A percentile compares a stretch with the other conserved stretches of the same genome.
These are phyloP conservation scores for Escallonia herrerae DNA, from an alignment of 129 eudicot species.

Conservation along the genomic window DNA sequence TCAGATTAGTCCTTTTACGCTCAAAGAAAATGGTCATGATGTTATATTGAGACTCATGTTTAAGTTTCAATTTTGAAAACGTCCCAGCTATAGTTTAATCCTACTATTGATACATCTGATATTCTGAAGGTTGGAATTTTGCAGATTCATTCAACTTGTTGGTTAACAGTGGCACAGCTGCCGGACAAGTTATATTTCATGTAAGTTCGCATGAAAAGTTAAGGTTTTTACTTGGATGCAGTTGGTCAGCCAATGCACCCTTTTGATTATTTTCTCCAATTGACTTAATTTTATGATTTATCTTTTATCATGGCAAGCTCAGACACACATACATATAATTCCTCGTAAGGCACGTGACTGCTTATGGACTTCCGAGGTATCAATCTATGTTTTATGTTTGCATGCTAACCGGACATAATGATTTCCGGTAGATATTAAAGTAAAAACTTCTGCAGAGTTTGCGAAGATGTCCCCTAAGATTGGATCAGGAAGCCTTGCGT, in stretches of 20 bases:
- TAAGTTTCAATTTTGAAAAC: too few relatives aligned
- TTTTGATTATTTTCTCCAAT: too few relatives aligned
- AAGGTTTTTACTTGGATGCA: neutral
- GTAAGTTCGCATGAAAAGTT: slow-evolving; percentile 38
- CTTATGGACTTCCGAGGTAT: slow-evolving; percentile 96
- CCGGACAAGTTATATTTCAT: slow-evolving; percentile 95
- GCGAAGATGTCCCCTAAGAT: slow-evolving; percentile 56
- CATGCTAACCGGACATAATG: too few relatives aligned
- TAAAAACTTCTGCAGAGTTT: slow-evolving; percentile 46
- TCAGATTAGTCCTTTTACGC: too few relatives aligned
- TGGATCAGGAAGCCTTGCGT: slow-evolving; percentile 55
- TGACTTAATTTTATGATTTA: neutral
- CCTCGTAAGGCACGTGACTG: slow-evolving; percentile 87
- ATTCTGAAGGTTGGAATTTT: neutral
- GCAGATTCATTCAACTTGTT: slow-evolving; percentile 92
- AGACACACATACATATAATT: slow-evolving; percentile 94
- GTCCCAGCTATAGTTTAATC: neutral
- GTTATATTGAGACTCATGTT: too few relatives aligned
- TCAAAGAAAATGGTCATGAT: too few relatives aligned
- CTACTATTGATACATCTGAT: neutral
- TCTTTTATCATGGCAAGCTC: slow-evolving; percentile 20
- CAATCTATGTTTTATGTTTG: neutral
- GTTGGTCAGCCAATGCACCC: too few relatives aligned
- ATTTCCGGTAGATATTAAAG: neutral
- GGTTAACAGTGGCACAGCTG: slow-evolving; percentile 87